phyloP scores from a whole-genome alignment of 768 basidiomycete genomes.

The Russula sp. region DNA sequence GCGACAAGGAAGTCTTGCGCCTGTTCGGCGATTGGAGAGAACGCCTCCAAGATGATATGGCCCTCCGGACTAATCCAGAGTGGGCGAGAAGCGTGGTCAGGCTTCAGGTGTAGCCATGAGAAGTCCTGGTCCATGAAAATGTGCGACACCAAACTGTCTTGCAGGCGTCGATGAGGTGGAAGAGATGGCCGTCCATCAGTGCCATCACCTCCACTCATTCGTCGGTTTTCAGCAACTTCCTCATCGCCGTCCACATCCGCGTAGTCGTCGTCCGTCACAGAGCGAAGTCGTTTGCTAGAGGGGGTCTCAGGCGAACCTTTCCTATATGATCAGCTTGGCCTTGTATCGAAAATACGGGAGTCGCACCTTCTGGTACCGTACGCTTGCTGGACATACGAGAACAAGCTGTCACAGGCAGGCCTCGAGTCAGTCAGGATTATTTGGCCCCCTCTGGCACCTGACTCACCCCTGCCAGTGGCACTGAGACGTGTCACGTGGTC shows the following conservation, averaged over 20 bases:
- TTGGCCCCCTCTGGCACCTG: too few species aligned
- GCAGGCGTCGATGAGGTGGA: constrained; percentile 65
- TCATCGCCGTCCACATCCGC: constrained; percentile 54
- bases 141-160: constrained; percentile 73
- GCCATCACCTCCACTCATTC: constrained; percentile 43
- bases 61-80: constrained; percentile 95
- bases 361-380: constrained; percentile 34
- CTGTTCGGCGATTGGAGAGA: constrained; percentile 95
- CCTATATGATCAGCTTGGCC: neutral
- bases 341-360: neutral
- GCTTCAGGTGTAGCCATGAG: constrained; percentile 80
- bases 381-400: constrained; percentile 25
- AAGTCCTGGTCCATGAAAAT: constrained; percentile 86
- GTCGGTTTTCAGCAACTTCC: constrained; percentile 63
- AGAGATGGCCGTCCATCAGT: constrained; percentile 49
- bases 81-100: constrained; percentile 88
- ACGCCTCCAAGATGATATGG: constrained; percentile 94
- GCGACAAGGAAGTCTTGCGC: constrained; percentile 98
- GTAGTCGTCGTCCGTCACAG: constrained; percentile 55
- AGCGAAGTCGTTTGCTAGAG: constrained; percentile 43
- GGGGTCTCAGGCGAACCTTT: constrained; percentile 34
- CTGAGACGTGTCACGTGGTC: too few species aligned
- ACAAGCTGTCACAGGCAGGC: neutral
- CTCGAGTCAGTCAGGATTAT: too few species aligned
- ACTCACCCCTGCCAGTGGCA: too few species aligned